These are phyloP conservation scores for Suaeda aralocaspica DNA, from an alignment of 148 eudicot species.

Conservation along the genomic window DNA sequence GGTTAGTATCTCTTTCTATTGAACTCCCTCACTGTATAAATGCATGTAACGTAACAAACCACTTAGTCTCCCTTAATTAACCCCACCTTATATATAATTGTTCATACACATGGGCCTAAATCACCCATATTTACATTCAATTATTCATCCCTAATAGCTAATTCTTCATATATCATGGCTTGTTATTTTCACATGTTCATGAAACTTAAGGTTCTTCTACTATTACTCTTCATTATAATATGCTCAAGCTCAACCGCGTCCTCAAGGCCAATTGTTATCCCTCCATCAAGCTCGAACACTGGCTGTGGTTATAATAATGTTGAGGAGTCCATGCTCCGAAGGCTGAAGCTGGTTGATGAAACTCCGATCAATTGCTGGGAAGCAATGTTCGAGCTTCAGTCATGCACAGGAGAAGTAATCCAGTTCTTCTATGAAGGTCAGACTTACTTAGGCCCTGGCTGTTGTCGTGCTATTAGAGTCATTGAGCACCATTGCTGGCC, in stretches of 20 bases:
- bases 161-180: constrained; percentile 5
- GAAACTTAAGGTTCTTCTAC: neutral
- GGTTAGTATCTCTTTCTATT: too few species aligned
- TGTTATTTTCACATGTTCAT: neutral
- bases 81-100: too few species aligned
- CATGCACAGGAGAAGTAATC: constrained; percentile 52
- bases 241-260: neutral
- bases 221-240: neutral
- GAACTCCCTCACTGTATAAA: too few species aligned
- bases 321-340: constrained; percentile 4
- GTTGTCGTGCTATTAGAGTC: constrained; percentile 50
- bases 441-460: constrained; percentile 43
- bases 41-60: too few species aligned
- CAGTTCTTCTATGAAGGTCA: constrained; percentile 64
- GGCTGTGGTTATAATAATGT: neutral
- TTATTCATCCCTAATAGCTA: too few species aligned
- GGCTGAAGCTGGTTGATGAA: constrained; percentile 6
- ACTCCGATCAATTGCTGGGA: constrained; percentile 41
- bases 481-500: constrained; percentile 67
- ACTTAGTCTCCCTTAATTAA: too few species aligned
- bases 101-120: too few species aligned
- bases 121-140: too few species aligned
- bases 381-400: constrained; percentile 48
- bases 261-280: constrained; percentile 4
- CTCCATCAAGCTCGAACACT: neutral